Percentiles rank a stretch among this genome's conserved stretches.
Evolutionary conservation across 176 grass and related monocot species (phyloP).

Genomic region (Chloris gayana): DNA sequence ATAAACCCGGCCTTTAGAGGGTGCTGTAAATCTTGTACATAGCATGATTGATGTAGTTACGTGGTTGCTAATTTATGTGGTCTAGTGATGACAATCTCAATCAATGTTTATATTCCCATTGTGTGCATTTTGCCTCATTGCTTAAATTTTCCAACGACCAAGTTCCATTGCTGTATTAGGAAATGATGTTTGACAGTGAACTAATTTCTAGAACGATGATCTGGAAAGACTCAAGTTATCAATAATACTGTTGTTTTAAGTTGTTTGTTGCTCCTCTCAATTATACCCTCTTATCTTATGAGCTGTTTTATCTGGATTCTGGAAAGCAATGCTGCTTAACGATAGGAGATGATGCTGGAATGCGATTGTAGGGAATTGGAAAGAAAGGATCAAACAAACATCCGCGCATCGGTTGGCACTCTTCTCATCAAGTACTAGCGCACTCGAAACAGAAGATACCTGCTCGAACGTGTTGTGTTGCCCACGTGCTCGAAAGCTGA

Average conservation of each 20-base stretch:
- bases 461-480: too few relatives aligned
- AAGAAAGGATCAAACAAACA: too few relatives aligned
- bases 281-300: too few relatives aligned
- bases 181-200: background rate
- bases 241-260: background rate
- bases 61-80: slow-evolving; percentile 38
- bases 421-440: too few relatives aligned
- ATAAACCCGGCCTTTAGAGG: slow-evolving; percentile 24
- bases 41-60: slow-evolving; percentile 28
- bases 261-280: too few relatives aligned
- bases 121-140: background rate
- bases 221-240: background rate
- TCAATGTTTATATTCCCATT: slow-evolving; percentile 30
- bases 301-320: background rate
- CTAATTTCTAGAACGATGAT: background rate
- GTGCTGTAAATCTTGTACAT: slow-evolving; percentile 70
- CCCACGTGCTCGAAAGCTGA: too few relatives aligned
- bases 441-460: too few relatives aligned
- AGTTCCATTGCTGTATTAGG: background rate
- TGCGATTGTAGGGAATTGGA: too few relatives aligned
- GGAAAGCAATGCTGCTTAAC: too few relatives aligned
- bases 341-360: too few relatives aligned
- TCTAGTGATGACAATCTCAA: slow-evolving; percentile 14
- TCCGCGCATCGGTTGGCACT: too few relatives aligned
- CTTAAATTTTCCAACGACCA: background rate